A percentile compares a stretch with the other conserved stretches of the same genome.
Conservation (phyloP, 2,329 filamentous ascomycete genomes). For the Myriangium duriaei region DNA sequence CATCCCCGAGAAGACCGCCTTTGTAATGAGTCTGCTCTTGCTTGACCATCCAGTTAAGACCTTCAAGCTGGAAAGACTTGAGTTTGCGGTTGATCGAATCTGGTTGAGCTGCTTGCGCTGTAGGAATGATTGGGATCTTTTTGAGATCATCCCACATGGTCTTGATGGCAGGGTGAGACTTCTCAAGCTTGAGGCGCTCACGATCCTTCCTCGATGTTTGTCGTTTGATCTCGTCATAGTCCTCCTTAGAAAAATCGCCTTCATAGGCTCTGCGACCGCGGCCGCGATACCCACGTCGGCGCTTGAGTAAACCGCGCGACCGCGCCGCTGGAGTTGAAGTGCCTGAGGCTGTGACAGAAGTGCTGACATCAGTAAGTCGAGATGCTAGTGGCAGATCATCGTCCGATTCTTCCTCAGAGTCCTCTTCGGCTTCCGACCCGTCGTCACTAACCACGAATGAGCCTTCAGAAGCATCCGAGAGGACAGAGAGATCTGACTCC, state of each 20-base stretch:
- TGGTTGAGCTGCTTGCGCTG: constrained; percentile 57
- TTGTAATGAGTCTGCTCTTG: constrained; percentile 81
- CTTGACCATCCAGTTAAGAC: constrained; percentile 82
- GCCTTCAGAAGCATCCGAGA: constrained; percentile 27
- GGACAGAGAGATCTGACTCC: constrained; percentile 23
- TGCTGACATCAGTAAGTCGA: no score
- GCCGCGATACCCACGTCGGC: constrained; percentile 18
- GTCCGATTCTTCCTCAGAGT: constrained; percentile 17
- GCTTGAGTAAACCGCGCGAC: constrained; percentile 11
- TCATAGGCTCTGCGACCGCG: constrained; percentile 14
- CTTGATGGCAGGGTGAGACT: constrained; percentile 61
- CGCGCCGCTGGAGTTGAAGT: no score
- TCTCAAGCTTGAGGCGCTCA: constrained; percentile 57
- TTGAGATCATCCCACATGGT: constrained; percentile 78
- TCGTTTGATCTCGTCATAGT: constrained; percentile 13
- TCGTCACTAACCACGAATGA: constrained; percentile 17
- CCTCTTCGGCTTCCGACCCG: constrained; percentile 23
- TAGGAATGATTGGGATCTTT: constrained; percentile 53
- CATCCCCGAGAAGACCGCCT: constrained; percentile 84
- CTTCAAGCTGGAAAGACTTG: constrained; percentile 89
- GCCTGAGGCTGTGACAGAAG: no score
- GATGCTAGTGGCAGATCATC: constrained; percentile 19
- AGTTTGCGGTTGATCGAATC: constrained; percentile 65
- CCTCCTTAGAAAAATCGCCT: constrained; percentile 12
- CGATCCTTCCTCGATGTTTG: constrained; percentile 19